A percentile compares a stretch with the other conserved stretches of the same genome.
Conservation (phyloP, 352 stramenopile genomes). For the Globisporangium okanoganense region DNA sequence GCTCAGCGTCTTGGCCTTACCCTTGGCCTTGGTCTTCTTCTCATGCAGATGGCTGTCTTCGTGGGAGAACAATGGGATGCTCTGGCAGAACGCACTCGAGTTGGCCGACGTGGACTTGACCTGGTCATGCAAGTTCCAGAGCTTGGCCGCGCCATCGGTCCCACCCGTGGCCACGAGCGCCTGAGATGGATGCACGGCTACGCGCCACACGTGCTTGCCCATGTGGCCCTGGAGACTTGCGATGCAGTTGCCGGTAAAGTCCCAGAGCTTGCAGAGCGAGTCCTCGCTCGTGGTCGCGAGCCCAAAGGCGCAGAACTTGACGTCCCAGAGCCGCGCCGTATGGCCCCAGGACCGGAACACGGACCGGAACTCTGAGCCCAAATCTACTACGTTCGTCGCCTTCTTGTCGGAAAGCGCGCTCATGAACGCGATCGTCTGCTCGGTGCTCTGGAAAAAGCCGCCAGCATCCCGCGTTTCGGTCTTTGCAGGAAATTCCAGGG, state of each 20-base stretch:
- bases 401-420: slow-evolving; percentile 1
- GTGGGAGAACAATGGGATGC: slow-evolving; percentile 14
- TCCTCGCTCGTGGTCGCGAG: slow-evolving; percentile 77
- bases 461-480: background rate
- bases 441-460: slow-evolving; percentile 16
- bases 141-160: slow-evolving; percentile 73
- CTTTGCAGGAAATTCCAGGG: slow-evolving; percentile 6
- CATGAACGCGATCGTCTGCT: slow-evolving; percentile 12
- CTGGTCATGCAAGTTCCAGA: slow-evolving; percentile 69
- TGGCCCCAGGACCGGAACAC: slow-evolving; percentile 81
- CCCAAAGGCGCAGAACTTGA: slow-evolving; percentile 51
- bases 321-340: slow-evolving; percentile 82
- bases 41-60: background rate
- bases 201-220: slow-evolving; percentile 76
- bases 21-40: slow-evolving; percentile 19
- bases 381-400: background rate
- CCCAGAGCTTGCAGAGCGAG: slow-evolving; percentile 72
- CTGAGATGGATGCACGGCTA: slow-evolving; percentile 49
- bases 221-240: slow-evolving; percentile 73
- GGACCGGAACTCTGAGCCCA: slow-evolving; percentile 33
- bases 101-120: slow-evolving; percentile 34
- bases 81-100: slow-evolving; percentile 10
- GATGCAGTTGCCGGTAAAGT: slow-evolving; percentile 47
- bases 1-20: slow-evolving; percentile 27
- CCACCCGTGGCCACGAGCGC: slow-evolving; percentile 62